Percentiles rank a stretch among this genome's conserved stretches.
phyloP scores from a whole-genome alignment of 2,329 filamentous ascomycete species.

The Ceratocystis eucalypticola region DNA sequence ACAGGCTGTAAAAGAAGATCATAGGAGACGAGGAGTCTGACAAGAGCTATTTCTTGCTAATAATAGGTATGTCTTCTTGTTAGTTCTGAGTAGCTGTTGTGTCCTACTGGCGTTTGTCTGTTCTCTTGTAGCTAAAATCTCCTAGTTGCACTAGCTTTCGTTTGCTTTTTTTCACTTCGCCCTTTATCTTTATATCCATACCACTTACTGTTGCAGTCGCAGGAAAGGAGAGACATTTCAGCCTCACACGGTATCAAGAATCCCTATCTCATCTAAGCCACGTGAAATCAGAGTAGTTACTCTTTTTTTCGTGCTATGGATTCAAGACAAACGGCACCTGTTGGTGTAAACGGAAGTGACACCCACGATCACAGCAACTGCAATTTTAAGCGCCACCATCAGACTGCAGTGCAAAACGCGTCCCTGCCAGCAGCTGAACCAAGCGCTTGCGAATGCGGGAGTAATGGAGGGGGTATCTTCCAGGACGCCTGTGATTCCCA shows the following conservation, averaged over 20 bases:
- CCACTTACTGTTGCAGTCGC: not conserved
- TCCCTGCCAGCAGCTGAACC: no score
- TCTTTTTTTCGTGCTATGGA: not conserved
- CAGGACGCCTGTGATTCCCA: no score
- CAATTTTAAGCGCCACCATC: not conserved
- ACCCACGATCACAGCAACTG: not conserved
- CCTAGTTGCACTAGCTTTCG: not conserved
- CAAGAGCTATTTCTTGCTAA: not conserved
- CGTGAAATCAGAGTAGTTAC: not conserved
- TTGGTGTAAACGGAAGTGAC: not conserved
- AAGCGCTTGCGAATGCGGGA: no score
- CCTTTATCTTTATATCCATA: not conserved
- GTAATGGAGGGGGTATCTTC: no score
- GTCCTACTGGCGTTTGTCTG: not conserved
- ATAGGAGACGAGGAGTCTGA: not conserved
- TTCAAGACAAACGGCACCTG: not conserved
- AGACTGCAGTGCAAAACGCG: not conserved
- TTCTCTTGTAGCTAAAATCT: not conserved
- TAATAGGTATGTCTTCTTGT: no score
- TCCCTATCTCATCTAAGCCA: not conserved
- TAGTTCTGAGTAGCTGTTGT: no score
- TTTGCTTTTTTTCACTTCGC: not conserved
- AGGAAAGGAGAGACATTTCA: slow-evolving; percentile 2
- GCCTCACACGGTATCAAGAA: not conserved
- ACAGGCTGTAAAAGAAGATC: not conserved